Evolutionary conservation across 139 green algal genomes (phyloP).

Genomic region (Coelastrella sp.): DNA sequence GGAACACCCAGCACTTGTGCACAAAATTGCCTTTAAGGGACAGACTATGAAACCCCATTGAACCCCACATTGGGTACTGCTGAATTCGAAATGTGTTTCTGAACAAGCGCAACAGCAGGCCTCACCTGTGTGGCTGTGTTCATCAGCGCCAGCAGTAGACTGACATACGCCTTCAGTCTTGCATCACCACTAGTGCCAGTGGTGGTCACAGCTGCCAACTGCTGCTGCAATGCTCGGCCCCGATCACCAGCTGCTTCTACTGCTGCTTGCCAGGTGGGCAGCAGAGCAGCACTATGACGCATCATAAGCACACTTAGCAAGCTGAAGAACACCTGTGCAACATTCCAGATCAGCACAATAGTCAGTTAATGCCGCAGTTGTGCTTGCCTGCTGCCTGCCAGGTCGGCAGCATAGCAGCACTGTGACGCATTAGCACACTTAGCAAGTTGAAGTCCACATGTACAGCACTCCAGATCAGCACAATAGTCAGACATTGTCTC

Average conservation of each 20-base stretch:
- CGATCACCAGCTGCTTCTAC: neutral
- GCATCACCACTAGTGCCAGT: conserved; percentile 44
- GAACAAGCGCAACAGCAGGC: neutral
- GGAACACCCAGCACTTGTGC: too few species aligned
- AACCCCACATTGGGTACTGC: conserved; percentile 3
- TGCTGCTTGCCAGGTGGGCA: neutral
- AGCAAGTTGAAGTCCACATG: too few species aligned
- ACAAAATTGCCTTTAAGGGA: too few species aligned
- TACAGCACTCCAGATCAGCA: too few species aligned
- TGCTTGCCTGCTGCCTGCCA: neutral
- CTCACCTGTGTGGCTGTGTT: conserved; percentile 44
- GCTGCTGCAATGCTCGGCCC: conserved; percentile 4
- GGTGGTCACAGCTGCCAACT: conserved; percentile 22
- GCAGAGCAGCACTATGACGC: neutral
- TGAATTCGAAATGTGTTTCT: too few species aligned
- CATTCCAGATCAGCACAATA: neutral
- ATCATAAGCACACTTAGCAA: conserved; percentile 23
- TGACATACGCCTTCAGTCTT: conserved; percentile 58
- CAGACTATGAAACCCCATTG: neutral
- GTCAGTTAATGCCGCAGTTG: neutral
- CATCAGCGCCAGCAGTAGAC: conserved; percentile 55
- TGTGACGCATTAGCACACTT: too few species aligned
- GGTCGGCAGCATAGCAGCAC: too few species aligned
- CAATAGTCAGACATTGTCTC: too few species aligned
- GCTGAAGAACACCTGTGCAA: conserved; percentile 40